Conservation (phyloP, 2,329 filamentous ascomycete genomes). For the Torrubiellomyces zombiae region DNA sequence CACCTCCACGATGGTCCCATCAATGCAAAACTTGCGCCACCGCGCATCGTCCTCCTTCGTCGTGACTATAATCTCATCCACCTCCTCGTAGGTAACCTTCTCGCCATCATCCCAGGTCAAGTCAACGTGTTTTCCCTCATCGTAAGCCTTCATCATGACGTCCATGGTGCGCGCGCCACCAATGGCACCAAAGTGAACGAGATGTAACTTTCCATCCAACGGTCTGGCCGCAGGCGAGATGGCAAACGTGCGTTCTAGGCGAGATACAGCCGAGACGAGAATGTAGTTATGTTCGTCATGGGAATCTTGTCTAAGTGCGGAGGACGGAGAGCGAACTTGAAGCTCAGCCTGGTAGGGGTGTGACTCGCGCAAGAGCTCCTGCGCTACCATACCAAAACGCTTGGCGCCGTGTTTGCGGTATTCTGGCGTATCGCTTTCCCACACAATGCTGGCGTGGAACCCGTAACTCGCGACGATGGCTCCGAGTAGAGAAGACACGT, state of each 20-base stretch:
- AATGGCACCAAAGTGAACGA: constrained; percentile 61
- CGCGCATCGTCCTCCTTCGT: constrained; percentile 50
- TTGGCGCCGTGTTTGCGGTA: constrained; percentile 63
- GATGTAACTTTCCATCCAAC: constrained; percentile 50
- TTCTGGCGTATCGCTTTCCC: constrained; percentile 72
- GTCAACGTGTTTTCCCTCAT: constrained; percentile 36
- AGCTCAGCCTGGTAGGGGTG: constrained; percentile 33
- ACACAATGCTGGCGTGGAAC: constrained; percentile 75
- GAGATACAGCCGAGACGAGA: constrained; percentile 59
- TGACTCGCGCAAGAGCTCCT: constrained; percentile 45
- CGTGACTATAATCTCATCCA: constrained; percentile 50
- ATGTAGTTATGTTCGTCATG: constrained; percentile 54
- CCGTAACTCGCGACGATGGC: constrained; percentile 83
- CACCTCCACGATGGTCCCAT: constrained; percentile 70
- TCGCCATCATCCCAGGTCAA: constrained; percentile 36
- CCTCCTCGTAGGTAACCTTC: constrained; percentile 52
- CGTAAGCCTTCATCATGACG: constrained; percentile 53
- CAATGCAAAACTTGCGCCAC: constrained; percentile 82
- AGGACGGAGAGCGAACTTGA: constrained; percentile 11
- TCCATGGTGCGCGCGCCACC: constrained; percentile 52
- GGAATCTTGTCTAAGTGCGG: constrained; percentile 10
- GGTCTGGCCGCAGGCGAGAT: constrained; percentile 62
- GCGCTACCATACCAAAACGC: constrained; percentile 73
- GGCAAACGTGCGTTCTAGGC: constrained; percentile 64
- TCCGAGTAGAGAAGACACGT: constrained; percentile 38